Evolutionary conservation across 73 alveolate genomes (phyloP).

Genomic region (Halteria grandinella): DNA sequence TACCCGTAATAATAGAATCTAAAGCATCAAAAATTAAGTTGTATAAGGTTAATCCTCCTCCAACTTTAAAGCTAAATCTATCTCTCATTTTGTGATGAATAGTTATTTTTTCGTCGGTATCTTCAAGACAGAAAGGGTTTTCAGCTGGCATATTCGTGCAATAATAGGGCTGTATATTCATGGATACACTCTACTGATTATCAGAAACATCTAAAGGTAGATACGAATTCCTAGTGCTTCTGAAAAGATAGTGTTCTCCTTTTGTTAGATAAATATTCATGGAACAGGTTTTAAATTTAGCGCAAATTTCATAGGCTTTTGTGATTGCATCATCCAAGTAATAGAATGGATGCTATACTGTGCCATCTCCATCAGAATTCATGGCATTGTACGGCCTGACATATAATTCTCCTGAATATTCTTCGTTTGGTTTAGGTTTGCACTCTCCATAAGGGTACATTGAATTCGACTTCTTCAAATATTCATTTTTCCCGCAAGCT

Average conservation of each 20-base stretch:
- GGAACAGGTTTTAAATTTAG: no score
- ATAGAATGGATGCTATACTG: no score
- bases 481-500: no score
- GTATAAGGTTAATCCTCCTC: conserved; percentile 3
- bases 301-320: no score
- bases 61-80: background rate
- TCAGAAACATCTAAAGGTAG: background rate
- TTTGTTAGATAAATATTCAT: background rate
- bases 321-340: no score
- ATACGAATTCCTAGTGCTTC: background rate
- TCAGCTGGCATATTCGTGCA: conserved; percentile 35
- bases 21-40: conserved; percentile 27
- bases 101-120: conserved; percentile 24
- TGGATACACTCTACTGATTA: background rate
- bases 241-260: conserved; percentile 42
- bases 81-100: conserved; percentile 21
- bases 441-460: no score
- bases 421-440: no score
- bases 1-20: conserved; percentile 29
- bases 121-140: background rate
- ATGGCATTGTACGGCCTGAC: no score
- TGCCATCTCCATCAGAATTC: no score
- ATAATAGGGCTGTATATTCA: conserved; percentile 9
- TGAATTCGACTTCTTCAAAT: no score
- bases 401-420: no score